Conservation (phyloP, 2,329 filamentous ascomycete species). For the Ophiostoma tasmaniense region DNA sequence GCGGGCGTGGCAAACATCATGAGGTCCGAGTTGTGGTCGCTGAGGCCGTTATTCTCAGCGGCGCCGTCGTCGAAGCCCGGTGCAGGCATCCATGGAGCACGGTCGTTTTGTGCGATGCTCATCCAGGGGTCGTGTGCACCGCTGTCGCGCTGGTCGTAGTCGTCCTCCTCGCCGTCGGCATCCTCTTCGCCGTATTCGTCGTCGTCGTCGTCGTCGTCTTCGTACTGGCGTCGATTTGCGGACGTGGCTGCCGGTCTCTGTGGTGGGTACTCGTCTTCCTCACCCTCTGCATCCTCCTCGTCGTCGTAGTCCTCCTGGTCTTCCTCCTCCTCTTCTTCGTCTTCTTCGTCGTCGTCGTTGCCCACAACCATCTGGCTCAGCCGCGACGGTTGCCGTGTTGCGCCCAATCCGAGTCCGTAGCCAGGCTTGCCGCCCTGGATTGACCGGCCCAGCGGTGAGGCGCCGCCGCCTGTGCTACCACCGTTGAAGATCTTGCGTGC, state of each 20-base stretch:
- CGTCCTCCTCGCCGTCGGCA: constrained; percentile 32
- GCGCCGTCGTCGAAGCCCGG: constrained; percentile 4
- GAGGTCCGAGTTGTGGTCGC: constrained; percentile 32
- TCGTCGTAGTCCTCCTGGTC: constrained; percentile 32
- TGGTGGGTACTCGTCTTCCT: constrained; percentile 22
- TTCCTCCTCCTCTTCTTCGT: constrained; percentile 34
- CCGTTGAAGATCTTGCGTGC: constrained; percentile 16
- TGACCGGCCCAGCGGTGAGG: constrained; percentile 40
- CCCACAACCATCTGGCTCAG: constrained; percentile 39
- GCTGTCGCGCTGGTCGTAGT: constrained; percentile 23
- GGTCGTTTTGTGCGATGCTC: constrained; percentile 16
- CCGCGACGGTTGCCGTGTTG: constrained; percentile 37
- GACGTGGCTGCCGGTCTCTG: background rate
- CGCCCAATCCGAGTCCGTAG: background rate
- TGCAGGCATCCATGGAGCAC: constrained; percentile 18
- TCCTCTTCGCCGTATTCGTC: constrained; percentile 29
- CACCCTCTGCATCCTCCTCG: constrained; percentile 30
- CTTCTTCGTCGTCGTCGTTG: constrained; percentile 32
- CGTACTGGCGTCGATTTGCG: background rate
- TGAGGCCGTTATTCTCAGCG: constrained; percentile 28
- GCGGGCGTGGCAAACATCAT: constrained; percentile 49
- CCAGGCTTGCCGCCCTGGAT: constrained; percentile 27
- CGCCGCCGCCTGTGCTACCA: background rate
- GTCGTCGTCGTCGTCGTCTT: constrained; percentile 23
- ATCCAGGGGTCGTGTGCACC: constrained; percentile 19